These are phyloP conservation scores for Paxillus rubicundulus DNA, from an alignment of 768 basidiomycete genomes.

Conservation along the genomic window DNA sequence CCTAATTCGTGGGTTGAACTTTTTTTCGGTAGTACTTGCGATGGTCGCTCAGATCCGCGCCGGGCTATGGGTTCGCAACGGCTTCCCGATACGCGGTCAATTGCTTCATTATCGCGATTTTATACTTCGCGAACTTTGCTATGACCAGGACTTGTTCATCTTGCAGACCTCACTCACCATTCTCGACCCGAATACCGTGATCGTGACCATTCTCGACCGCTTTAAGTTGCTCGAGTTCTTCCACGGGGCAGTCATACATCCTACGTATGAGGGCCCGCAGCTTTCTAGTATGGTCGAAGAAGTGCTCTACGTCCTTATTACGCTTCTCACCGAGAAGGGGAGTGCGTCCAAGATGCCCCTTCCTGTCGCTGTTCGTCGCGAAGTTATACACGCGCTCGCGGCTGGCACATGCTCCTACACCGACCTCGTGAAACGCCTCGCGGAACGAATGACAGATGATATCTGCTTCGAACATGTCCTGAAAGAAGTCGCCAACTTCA, in stretches of 20 bases:
- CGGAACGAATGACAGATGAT: conserved; percentile 86
- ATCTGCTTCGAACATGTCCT: conserved; percentile 78
- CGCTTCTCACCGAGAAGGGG: conserved; percentile 78
- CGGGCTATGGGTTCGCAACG: conserved; percentile 97
- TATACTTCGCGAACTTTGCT: conserved; percentile 91
- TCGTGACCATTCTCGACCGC: conserved; percentile 86
- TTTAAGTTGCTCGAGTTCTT: conserved; percentile 84
- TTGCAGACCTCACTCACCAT: conserved; percentile 82
- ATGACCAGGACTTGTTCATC: conserved; percentile 92
- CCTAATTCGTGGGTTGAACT: not conserved
- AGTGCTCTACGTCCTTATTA: conserved; percentile 81
- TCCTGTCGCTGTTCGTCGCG: conserved; percentile 64
- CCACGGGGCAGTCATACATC: conserved; percentile 53
- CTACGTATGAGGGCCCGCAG: conserved; percentile 66
- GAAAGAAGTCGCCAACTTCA: conserved; percentile 76
- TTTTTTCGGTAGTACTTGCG: conserved; percentile 70
- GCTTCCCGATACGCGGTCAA: conserved; percentile 92
- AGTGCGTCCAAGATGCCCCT: conserved; percentile 69
- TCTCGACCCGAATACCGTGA: conserved; percentile 72
- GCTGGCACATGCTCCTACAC: conserved; percentile 87
- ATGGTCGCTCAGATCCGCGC: conserved; percentile 95
- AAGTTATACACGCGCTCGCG: conserved; percentile 88
- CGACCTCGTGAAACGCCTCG: conserved; percentile 86
- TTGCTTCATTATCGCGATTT: conserved; percentile 95
- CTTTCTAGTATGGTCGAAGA: conserved; percentile 89